A percentile compares a stretch with the other conserved stretches of the same genome.
phyloP scores from a whole-genome alignment of 2,329 filamentous ascomycete species.

The Nemania bipapillata region DNA sequence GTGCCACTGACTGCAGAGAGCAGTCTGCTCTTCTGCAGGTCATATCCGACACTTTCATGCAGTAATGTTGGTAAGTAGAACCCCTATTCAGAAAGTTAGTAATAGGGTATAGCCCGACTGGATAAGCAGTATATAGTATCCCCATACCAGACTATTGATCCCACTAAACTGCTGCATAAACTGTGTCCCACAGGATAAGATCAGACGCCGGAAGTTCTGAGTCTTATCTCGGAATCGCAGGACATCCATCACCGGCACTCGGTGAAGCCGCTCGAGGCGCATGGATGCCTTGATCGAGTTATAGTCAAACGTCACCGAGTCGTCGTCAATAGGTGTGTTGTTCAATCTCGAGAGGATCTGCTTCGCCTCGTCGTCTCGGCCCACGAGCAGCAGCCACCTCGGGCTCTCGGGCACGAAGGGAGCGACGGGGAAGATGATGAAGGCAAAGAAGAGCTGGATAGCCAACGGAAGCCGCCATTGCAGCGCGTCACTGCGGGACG shows the following conservation, averaged over 20 bases:
- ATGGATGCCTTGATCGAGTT: constrained; percentile 54
- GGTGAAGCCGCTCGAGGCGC: constrained; percentile 51
- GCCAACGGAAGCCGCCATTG: constrained; percentile 54
- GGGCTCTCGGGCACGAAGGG: constrained; percentile 51
- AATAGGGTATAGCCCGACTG: constrained; percentile 31
- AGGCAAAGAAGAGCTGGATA: constrained; percentile 55
- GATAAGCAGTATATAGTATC: background rate
- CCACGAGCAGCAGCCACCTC: constrained; percentile 62
- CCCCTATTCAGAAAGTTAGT: constrained; percentile 42
- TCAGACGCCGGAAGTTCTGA: constrained; percentile 53
- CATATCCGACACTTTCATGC: constrained; percentile 65
- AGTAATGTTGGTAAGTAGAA: constrained; percentile 66
- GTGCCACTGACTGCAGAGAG: constrained; percentile 64
- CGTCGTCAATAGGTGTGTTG: constrained; percentile 44
- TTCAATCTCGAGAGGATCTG: constrained; percentile 66
- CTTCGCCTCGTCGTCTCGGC: constrained; percentile 58
- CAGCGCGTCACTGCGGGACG: constrained; percentile 47
- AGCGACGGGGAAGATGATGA: constrained; percentile 50
- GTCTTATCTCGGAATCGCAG: constrained; percentile 54
- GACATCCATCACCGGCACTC: constrained; percentile 51
- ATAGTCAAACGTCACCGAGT: constrained; percentile 50
- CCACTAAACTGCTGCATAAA: constrained; percentile 61
- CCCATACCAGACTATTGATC: constrained; percentile 53
- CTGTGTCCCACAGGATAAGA: constrained; percentile 59
- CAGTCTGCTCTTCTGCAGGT: constrained; percentile 57